These are phyloP conservation scores for Citrullus mucosospermus DNA, from an alignment of 306 rosid species.

Conservation along the genomic window DNA sequence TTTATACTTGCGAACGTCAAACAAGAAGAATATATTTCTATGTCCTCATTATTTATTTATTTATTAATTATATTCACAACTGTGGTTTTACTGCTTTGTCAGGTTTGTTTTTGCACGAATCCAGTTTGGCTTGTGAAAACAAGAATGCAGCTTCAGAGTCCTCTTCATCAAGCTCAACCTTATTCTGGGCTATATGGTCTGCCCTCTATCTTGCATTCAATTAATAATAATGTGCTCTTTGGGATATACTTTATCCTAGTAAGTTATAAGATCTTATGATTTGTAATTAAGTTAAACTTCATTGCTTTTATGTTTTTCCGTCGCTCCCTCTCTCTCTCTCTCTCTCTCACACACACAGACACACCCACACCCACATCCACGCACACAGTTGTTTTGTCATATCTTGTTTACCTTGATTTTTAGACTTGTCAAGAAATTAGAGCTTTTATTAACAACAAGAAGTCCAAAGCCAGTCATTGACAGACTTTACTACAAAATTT, in stretches of 20 bases:
- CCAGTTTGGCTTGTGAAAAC: constrained; percentile 95
- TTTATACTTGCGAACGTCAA: background rate
- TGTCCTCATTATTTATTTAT: background rate
- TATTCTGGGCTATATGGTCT: constrained; percentile 86
- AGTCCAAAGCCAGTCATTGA: background rate
- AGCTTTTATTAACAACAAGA: background rate
- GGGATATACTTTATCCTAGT: constrained; percentile 14
- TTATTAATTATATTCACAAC: constrained; percentile 10
- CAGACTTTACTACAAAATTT: background rate
- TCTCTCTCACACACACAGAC: background rate
- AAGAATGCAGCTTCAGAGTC: constrained; percentile 96
- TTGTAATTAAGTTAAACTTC: constrained; percentile 4
- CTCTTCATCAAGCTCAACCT: constrained; percentile 77
- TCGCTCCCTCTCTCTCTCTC: background rate
- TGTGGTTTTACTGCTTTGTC: constrained; percentile 18
- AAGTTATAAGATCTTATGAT: constrained; percentile 12
- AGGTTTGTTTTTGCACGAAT: constrained; percentile 85
- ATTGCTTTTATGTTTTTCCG: background rate
- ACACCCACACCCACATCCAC: no score
- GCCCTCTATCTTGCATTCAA: constrained; percentile 31
- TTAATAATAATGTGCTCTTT: constrained; percentile 23
- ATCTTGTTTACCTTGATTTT: background rate
- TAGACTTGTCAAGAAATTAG: background rate
- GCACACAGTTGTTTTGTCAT: background rate
- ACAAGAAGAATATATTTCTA: background rate